These are phyloP conservation scores for Ramicandelaber brevisporus DNA, from an alignment of 192 early-diverging fungal genomes.

Conservation along the genomic window DNA sequence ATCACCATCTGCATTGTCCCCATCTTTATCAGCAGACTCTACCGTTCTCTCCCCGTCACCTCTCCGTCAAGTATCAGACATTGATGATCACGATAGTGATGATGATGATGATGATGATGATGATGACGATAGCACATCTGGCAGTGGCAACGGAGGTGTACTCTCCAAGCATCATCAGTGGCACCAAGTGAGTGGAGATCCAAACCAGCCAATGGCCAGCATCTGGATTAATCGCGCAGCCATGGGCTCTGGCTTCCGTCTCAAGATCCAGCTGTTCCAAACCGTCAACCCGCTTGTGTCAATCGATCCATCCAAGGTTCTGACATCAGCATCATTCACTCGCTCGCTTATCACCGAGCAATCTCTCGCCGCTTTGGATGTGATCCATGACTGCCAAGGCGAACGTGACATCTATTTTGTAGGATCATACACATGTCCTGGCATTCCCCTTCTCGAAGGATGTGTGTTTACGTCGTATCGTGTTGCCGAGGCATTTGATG, in stretches of 20 bases:
- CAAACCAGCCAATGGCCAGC: constrained; percentile 14
- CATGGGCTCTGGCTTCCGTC: constrained; percentile 7
- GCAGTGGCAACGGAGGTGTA: no score
- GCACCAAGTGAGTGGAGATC: no score
- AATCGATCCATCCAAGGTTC: constrained; percentile 9
- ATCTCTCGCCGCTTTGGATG: constrained; percentile 20
- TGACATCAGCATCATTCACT: constrained; percentile 18
- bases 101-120: no score
- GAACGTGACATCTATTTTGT: constrained; percentile 21
- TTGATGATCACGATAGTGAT: no score
- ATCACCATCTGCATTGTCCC: no score
- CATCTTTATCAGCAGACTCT: no score
- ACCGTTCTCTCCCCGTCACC: no score
- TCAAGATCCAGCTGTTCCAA: constrained; percentile 18
- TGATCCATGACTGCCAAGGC: constrained; percentile 12
- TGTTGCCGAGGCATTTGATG: constrained; percentile 17
- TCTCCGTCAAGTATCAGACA: no score
- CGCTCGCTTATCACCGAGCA: constrained; percentile 27
- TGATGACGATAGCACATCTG: no score
- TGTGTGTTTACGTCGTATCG: constrained; percentile 26
- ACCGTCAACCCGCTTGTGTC: constrained; percentile 26
- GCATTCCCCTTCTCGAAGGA: constrained; percentile 30
- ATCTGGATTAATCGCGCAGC: constrained; percentile 21
- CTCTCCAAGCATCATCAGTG: no score
- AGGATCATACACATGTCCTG: constrained; percentile 27